These are phyloP conservation scores for Geotrichum restrictum DNA, from an alignment of 1,139 yeast species.

Conservation along the genomic window DNA sequence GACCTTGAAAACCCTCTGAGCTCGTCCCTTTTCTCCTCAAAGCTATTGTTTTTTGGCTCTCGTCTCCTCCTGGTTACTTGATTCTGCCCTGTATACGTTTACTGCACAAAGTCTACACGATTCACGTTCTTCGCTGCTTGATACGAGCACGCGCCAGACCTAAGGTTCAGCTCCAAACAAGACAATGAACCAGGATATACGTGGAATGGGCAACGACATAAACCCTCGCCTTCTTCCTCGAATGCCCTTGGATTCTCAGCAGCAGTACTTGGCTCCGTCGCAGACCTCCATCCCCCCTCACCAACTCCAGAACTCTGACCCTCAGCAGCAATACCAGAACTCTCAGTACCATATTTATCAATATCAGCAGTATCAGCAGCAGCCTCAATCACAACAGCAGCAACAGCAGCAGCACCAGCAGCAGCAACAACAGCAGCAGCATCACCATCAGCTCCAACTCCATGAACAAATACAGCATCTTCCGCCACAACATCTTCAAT, in stretches of 20 bases:
- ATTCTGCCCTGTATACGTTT: too few species aligned
- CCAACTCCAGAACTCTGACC: slow-evolving; percentile 4
- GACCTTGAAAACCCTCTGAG: background rate
- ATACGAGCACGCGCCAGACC: too few species aligned
- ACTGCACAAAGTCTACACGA: too few species aligned
- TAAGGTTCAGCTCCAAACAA: too few species aligned
- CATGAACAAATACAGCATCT: slow-evolving; percentile 3
- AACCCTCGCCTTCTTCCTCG: slow-evolving; percentile 12
- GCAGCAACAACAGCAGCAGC: slow-evolving; percentile 6
- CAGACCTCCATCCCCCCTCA: slow-evolving; percentile 1
- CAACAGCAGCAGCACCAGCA: slow-evolving; percentile 5
- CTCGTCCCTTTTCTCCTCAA: background rate
- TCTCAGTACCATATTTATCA: slow-evolving; percentile 5
- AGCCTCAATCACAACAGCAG: slow-evolving; percentile 5
- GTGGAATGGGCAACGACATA: slow-evolving; percentile 7
- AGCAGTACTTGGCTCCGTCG: slow-evolving; percentile 7
- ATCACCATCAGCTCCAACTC: slow-evolving; percentile 1
- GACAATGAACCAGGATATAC: slow-evolving; percentile 8
- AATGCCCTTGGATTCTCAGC: slow-evolving; percentile 4
- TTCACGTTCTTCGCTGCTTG: too few species aligned
- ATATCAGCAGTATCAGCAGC: background rate
- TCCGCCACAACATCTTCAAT: slow-evolving; percentile 2
- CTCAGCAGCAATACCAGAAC: slow-evolving; percentile 9
- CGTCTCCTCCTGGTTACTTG: too few species aligned
- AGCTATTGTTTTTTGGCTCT: background rate